Base-by-base conservation (phyloP, 1,139 yeast species). In the Geotrichum citri-aurantii region DNA sequence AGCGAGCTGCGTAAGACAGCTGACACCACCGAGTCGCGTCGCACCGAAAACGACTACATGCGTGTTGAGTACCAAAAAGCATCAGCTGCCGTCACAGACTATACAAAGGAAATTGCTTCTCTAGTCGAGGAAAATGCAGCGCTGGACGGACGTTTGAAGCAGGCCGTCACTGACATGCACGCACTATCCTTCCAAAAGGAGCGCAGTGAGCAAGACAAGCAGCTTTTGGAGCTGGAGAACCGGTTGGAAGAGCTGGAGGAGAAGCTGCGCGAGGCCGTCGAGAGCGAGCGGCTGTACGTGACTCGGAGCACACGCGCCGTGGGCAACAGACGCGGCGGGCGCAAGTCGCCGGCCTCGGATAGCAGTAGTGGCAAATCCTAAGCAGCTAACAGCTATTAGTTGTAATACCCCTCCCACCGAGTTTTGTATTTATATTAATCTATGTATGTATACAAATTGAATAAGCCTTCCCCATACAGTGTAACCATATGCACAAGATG, bases 21-120 rank as follows among this genome's bases (percentile, higher is more conserved):
- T 56, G 75, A 69, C 66, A 72, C 68, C 68, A 74, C 61, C 58
- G 77, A 67, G 58, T 78, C 71, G 67, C 76, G 72, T 65, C 70
- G 58, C 69, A 78, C 73, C 40, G 96, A 90, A 65, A 80, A 78
- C 59, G 80, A 76, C 55, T 91, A 88, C 69, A 86, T 87, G 82
- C 72, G 76, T 8, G 77, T 76, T 44, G 96, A 90, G 70, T 81
- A 83, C 57, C 77, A 77, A 54, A 81, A 85, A 61, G 89, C 95
- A 0, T 68, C 75, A 2, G 72, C 74, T 6, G 81, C 93, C 0
- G 80, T 82, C 0, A 71, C 70, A 6, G 88, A 84, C n/a, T 81
- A 88, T 0, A 70, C 73, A 1, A 64, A 66, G 0, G 81, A 79
- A 58, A 75, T 81, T 7, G 69, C 66, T 1, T 71, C 67, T 1